Base-by-base conservation (phyloP, 306 rosid genomes). In the Corylus avellana region DNA sequence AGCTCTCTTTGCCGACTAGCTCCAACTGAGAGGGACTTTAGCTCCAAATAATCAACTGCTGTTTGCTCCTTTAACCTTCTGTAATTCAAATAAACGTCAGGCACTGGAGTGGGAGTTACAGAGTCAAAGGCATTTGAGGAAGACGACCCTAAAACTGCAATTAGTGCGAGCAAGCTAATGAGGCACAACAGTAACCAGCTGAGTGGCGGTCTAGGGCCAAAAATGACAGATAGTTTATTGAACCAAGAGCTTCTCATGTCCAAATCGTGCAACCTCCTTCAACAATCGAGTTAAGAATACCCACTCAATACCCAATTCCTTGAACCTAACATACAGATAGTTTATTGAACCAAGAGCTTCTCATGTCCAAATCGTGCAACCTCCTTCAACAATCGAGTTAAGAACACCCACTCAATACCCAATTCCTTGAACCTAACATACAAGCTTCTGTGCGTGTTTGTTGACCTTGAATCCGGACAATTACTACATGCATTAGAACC, bases 191-290 rank as follows among this genome's bases (percentile, higher is more conserved):
- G 85, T 80, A 96, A 80, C 94, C 96, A 89, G 83, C 85, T 91
- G 79, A 87, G 78, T 8, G 94, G 94, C 77, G 88, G 97, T 87
- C 88, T 91, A 70, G 86, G 91, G 67, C 96, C 97, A 18, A 89
- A 74, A 72, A 86, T 73, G 75, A 80, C 80, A 75, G 89, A 90
- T 35, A 87, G 75, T 89, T 93, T 96, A 78, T 88, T 90, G 73
- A 78, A 85, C 99, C 97, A 90, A 78, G 89, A 78, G 86, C 93
- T 87, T 91, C 98, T 93, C 99, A 96, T 93, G 88, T 88, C 97
- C 89, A 80, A 90, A 79, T 79, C 22, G 78, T 67, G 75, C 78
- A 73, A 85, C 87, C 53, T 77, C 39, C 75, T 76, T 73, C 44
- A 51, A 58, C 71, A 72, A 77, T 81, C 67, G 79, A 74, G 73